These are phyloP conservation scores for Pleodorina starrii DNA, from an alignment of 139 green algal genomes.

Conservation along the genomic window DNA sequence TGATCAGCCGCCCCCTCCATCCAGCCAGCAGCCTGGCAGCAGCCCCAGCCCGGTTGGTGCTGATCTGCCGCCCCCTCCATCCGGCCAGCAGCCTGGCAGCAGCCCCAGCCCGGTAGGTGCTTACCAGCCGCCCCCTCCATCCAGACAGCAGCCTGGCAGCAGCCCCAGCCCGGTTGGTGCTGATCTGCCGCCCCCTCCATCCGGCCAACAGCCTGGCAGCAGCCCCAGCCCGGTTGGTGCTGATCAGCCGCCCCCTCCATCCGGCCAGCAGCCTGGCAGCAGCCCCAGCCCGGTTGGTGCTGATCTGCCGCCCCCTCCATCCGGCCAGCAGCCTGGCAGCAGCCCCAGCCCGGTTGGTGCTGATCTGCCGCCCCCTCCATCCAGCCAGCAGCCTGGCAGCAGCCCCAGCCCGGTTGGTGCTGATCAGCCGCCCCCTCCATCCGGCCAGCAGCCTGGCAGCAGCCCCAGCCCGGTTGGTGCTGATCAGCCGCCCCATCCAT, in stretches of 20 bases:
- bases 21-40: background rate
- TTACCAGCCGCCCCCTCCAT: background rate
- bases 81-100: background rate
- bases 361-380: background rate
- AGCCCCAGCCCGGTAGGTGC: background rate
- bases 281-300: background rate
- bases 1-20: background rate
- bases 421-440: background rate
- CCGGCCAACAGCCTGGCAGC: background rate
- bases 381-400: background rate
- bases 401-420: background rate
- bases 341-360: background rate
- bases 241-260: background rate
- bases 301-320: background rate
- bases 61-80: background rate
- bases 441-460: background rate
- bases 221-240: background rate
- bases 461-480: background rate
- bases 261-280: background rate
- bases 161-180: background rate
- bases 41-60: background rate
- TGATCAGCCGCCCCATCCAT: background rate
- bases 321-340: background rate
- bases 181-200: background rate
- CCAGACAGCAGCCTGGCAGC: background rate